Conservation (phyloP, 371 early-diverging fungal species). For the Mortierella sp. region DNA sequence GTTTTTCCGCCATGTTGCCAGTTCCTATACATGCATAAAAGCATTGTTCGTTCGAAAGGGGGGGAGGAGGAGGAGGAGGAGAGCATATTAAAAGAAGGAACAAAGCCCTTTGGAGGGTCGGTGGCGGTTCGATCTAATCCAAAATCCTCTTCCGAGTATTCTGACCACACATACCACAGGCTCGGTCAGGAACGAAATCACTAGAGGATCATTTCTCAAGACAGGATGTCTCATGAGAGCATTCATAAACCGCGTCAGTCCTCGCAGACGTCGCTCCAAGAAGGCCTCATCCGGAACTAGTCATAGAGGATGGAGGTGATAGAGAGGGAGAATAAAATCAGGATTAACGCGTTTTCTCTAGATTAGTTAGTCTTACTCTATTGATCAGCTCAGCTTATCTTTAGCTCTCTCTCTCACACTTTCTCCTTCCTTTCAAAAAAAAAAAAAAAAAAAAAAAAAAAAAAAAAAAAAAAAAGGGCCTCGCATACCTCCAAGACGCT, state of each 20-base stretch:
- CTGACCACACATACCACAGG: constrained; percentile 60
- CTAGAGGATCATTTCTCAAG: constrained; percentile 70
- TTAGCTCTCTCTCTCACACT: too few relatives aligned
- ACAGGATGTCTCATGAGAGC: constrained; percentile 82
- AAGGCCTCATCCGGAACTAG: constrained; percentile 74
- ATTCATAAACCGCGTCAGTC: constrained; percentile 80
- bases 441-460: constrained; percentile 1
- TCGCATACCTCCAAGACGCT: constrained; percentile 65
- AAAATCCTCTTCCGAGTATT: too few relatives aligned
- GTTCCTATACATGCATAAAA: too few relatives aligned
- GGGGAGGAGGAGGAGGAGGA: too few relatives aligned
- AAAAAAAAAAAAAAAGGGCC: constrained; percentile 7
- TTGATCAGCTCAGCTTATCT: too few relatives aligned
- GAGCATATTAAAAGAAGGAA: too few relatives aligned
- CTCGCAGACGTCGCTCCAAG: constrained; percentile 77
- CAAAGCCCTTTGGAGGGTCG: too few relatives aligned
- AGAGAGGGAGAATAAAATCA: not conserved
- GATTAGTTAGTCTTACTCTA: too few relatives aligned
- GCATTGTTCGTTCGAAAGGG: too few relatives aligned
- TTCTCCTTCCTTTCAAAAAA: constrained; percentile 7
- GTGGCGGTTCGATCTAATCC: too few relatives aligned
- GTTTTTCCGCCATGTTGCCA: constrained; percentile 57
- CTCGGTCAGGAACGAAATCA: constrained; percentile 73
- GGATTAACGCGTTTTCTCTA: constrained; percentile 13
- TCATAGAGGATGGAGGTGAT: not conserved